A percentile compares a stretch with the other conserved stretches of the same genome.
phyloP scores from a whole-genome alignment of 2,329 filamentous ascomycete genomes.

The Phaeosphaeriaceae sp. region DNA sequence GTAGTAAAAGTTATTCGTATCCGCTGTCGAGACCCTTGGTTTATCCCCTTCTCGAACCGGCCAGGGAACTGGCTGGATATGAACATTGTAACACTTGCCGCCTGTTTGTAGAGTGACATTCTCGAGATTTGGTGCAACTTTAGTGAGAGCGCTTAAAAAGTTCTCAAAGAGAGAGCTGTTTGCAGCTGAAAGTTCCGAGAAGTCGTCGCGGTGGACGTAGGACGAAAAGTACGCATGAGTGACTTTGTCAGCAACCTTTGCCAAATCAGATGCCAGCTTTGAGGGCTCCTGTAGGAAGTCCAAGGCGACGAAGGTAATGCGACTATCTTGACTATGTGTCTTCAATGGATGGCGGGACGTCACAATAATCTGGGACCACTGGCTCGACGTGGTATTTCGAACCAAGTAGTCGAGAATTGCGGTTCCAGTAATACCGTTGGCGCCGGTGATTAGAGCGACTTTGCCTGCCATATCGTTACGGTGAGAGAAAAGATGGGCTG shows the following conservation, averaged over 20 bases:
- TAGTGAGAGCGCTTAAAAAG: slow-evolving; percentile 6
- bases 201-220: slow-evolving; percentile 13
- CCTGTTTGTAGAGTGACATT: slow-evolving; percentile 11
- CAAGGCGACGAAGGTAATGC: slow-evolving; percentile 9
- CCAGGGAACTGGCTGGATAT: slow-evolving; percentile 8
- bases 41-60: slow-evolving; percentile 5
- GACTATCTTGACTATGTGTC: slow-evolving; percentile 5
- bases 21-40: background rate
- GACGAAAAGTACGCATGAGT: slow-evolving; percentile 17
- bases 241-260: background rate
- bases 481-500: too few relatives aligned
- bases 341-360: slow-evolving; percentile 12
- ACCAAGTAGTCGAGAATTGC: slow-evolving; percentile 13
- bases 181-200: slow-evolving; percentile 2
- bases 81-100: slow-evolving; percentile 12
- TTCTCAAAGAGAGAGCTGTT: slow-evolving; percentile 6
- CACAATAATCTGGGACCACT: slow-evolving; percentile 12
- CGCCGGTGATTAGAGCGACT: slow-evolving; percentile 12
- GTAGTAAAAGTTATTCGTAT: slow-evolving; percentile 12
- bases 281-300: slow-evolving; percentile 2
- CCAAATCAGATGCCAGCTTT: slow-evolving; percentile 4
- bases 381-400: background rate
- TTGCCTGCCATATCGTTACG: background rate
- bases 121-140: background rate
- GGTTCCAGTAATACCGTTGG: slow-evolving; percentile 11